Evolutionary conservation across 768 basidiomycete genomes (phyloP), one percentile per base, ranked within the genome.

Genomic region (Lentinula guzmanii): DNA sequence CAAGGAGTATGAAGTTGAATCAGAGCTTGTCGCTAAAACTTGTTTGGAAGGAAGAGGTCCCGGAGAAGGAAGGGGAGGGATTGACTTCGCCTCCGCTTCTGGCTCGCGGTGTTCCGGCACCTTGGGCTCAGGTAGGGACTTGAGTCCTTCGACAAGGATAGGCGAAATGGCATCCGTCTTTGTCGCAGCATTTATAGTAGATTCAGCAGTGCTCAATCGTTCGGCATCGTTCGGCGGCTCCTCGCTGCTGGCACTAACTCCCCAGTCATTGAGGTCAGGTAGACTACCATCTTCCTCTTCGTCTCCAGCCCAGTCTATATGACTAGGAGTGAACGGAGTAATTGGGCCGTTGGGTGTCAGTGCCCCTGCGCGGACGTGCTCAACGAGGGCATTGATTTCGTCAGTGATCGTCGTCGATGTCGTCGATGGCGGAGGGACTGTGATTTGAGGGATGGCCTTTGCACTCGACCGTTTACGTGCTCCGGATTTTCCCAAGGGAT

Each of bases 301-400:
- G 65, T 93, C 90, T 39, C 87, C 88, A 45, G 92, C 92, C 92
- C 92, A 94, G 72, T 93, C 91, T 61, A 93, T 88, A 65, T 93
- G 90, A 61, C 85, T 89, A 37, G 86, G 87, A 28, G 55, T 56
- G 28, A 56, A 56, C 13, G 89, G 89, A 1, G 89, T 88, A 15
- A 82, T 75, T 11, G 89, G 86, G 48, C 88, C 76, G 67, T 84
- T 78, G 57, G 83, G 78, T 35, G 79, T 85, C 84, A 91, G 89
- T 8, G 89, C 88, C 6, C 85, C 83, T 8, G 89, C 85, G 52
- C 89, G 77, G 10, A 90, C 86, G 56, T 84, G 87, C 69, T 92
- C 89, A 13, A 91, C 90, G 10, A 91, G 77, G n/a, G 85, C 84
- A 69, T 91, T 86, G 55, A 92, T 85, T 64, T 89, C 82, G 54